These are phyloP conservation scores for Ustilago curta DNA, from an alignment of 1,284 basidiomycete species.

Conservation along the genomic window DNA sequence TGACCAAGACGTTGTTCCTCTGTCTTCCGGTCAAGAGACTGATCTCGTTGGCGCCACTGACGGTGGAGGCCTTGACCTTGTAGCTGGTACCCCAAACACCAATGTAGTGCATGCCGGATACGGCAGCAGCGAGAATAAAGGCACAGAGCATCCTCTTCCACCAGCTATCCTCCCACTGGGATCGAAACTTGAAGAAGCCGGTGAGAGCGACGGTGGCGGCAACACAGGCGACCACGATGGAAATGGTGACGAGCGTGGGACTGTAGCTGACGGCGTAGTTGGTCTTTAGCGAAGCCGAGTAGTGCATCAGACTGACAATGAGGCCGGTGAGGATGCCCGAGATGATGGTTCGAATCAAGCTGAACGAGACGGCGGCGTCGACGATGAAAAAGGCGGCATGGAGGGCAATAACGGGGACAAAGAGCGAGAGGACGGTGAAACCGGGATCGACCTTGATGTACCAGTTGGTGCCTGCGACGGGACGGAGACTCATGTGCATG, in stretches of 20 bases:
- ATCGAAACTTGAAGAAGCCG: constrained; percentile 72
- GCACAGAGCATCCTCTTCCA: constrained; percentile 71
- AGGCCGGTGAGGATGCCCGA: constrained; percentile 81
- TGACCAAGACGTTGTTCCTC: constrained; percentile 69
- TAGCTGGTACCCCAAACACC: constrained; percentile 72
- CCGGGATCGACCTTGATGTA: constrained; percentile 70
- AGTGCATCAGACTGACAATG: constrained; percentile 76
- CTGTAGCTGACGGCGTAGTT: constrained; percentile 66
- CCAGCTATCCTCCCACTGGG: constrained; percentile 73
- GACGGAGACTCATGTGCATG: constrained; percentile 71
- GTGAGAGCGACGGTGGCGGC: constrained; percentile 71
- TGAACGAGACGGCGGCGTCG: constrained; percentile 70
- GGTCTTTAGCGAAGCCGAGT: constrained; percentile 71
- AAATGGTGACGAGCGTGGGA: constrained; percentile 70
- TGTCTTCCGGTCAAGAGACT: constrained; percentile 51
- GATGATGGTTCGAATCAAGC: constrained; percentile 70
- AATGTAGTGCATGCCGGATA: constrained; percentile 73
- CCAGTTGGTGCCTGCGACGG: constrained; percentile 70
- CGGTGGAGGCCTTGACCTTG: constrained; percentile 55
- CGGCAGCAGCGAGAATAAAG: constrained; percentile 71
- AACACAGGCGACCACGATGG: constrained; percentile 71
- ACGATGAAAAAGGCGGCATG: constrained; percentile 72
- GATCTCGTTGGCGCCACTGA: constrained; percentile 30
- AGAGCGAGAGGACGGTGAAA: constrained; percentile 72
- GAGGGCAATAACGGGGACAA: constrained; percentile 72